These are phyloP conservation scores for Solanum neorickii DNA, from an alignment of 257 asterid species.

Conservation along the genomic window DNA sequence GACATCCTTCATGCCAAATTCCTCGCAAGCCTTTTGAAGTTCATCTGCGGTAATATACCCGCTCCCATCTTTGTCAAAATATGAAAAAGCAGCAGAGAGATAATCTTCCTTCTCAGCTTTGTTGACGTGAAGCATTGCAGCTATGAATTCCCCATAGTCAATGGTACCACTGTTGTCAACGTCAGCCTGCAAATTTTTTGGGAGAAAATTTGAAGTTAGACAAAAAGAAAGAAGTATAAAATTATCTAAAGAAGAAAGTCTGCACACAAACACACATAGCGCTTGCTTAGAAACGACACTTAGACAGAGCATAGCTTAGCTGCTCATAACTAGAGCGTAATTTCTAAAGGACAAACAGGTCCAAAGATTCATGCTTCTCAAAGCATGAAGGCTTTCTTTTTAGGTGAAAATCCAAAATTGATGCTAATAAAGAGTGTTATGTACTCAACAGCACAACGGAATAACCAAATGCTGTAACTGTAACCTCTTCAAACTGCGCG, in stretches of 20 bases:
- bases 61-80: slow-evolving; percentile 22
- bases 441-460: not conserved
- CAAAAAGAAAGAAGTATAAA: not conserved
- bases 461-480: not conserved
- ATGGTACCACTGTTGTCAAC: slow-evolving; percentile 19
- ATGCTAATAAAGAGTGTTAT: not conserved
- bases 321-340: not conserved
- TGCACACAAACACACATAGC: not conserved
- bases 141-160: slow-evolving; percentile 23
- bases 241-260: not conserved
- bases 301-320: not conserved
- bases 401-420: not conserved
- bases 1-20: slow-evolving; percentile 15
- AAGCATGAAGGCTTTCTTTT: not conserved
- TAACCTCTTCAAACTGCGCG: not conserved
- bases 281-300: not conserved
- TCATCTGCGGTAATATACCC: slow-evolving; percentile 24
- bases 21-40: slow-evolving; percentile 18
- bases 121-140: slow-evolving; percentile 14
- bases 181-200: slow-evolving; percentile 9
- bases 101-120: slow-evolving; percentile 17
- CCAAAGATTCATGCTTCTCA: not conserved
- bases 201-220: not conserved
- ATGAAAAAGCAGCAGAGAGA: slow-evolving; percentile 18
- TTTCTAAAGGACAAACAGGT: not conserved